Conservation (phyloP, 495 filamentous ascomycete species). For the Parachaetomium inaequale region DNA sequence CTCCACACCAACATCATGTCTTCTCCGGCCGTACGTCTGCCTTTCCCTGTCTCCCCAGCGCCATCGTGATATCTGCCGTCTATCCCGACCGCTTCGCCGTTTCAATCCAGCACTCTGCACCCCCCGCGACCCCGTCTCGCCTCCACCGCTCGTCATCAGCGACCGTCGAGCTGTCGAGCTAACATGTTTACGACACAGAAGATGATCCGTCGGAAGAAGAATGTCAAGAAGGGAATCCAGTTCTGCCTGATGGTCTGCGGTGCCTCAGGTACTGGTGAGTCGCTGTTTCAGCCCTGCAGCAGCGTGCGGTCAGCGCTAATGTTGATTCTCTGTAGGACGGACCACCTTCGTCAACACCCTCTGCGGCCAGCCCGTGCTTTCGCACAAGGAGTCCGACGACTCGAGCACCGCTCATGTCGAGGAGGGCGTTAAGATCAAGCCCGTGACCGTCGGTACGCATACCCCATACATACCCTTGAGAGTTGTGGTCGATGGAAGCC, state of each 20-base stretch:
- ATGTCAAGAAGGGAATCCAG: constrained; percentile 99
- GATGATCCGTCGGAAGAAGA: constrained; percentile 99
- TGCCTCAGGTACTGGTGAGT: constrained; percentile 93
- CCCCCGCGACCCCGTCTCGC: not conserved
- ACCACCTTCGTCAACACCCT: constrained; percentile 99
- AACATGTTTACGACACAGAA: constrained; percentile 54
- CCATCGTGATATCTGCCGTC: constrained; percentile 5
- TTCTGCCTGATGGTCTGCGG: constrained; percentile 99
- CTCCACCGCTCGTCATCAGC: constrained; percentile 17
- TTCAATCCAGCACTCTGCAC: constrained; percentile 5
- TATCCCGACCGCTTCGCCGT: constrained; percentile 3
- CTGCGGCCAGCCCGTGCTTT: constrained; percentile 87
- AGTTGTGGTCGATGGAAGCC: not conserved
- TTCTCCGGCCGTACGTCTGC: constrained; percentile 38
- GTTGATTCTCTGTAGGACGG: constrained; percentile 58
- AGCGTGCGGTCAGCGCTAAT: constrained; percentile 23
- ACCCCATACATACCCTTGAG: not conserved
- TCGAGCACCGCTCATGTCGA: constrained; percentile 82
- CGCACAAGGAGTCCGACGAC: constrained; percentile 87
- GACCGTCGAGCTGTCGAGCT: constrained; percentile 18
- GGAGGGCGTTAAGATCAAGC: constrained; percentile 97
- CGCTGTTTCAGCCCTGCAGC: constrained; percentile 2
- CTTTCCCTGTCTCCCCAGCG: constrained; percentile 19
- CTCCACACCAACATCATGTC: constrained; percentile 34
- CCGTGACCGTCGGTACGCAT: constrained; percentile 87